Base-by-base conservation (phyloP, 805 yeast genomes). In the Clavispora santaluciae region DNA sequence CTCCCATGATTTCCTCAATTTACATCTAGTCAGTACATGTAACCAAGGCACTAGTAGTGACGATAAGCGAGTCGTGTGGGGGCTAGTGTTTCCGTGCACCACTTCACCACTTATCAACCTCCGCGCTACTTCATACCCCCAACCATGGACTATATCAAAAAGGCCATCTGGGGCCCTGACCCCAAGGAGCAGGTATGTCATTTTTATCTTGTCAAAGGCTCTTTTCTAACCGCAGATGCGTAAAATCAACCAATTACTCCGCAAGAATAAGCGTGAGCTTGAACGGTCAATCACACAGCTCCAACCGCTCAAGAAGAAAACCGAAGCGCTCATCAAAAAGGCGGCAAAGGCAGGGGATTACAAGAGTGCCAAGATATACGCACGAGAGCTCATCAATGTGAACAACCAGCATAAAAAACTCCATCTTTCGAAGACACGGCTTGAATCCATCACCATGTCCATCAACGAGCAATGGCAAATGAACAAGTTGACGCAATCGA, bases 131-230 rank as follows among this genome's bases (percentile, higher is more conserved):
- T 22, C 11, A 5, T 13, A 20, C 22, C 13, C 29, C 13, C 24
- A 26, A 30, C 30, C 21, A 91, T 91, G 98, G 88, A 91, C 57
- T 83, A 73, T 59, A 61, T 91, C 24, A 90, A 87, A 66, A 81
- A 83, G 58, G 86, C 90, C 4, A 82, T 91, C 28, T 91, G 95
- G 84, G 99, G 99, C 0, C 97, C 98, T 0, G 96, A 90, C 57
- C 96, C 97, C 31, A 83, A 83, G 55, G 98, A 87, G 55, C 95
- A 84, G 55, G 81, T 73, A 61, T 37, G 77, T 68, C 10, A 13
- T n/a, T 37, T 2, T 9, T 10, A 7, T 5, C 20, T 16, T 12
- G 5, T 1, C 20, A 5, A 18, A 2, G 17, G 20, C 21, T 16
- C 29, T 40, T 28, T 24, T 37, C 49, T 45, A 41, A 43, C 41